Evolutionary conservation across 352 stramenopile species (phyloP), one percentile per base, ranked within the genome.

Genomic region (Pythium insidiosum): DNA sequence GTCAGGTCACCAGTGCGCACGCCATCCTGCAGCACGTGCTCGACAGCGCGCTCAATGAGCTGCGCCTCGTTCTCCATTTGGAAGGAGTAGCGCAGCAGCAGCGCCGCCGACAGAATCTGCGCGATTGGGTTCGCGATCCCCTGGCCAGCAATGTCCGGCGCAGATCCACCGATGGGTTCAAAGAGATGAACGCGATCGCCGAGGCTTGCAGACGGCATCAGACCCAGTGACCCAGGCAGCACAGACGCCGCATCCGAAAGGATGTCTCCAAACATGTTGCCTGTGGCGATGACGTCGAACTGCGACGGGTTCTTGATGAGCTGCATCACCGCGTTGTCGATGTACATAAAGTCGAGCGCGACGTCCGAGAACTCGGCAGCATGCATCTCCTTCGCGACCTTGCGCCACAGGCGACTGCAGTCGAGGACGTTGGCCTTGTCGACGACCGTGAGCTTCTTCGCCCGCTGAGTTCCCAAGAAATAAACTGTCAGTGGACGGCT

Each of bases 351-450:
- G 47, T 96, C 95, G 35, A 98, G 69, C 57, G 95, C 69, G 9
- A 99, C 86, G 21, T 98, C 74, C 1, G 90, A 77, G 68, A 96
- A 98, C 36, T 97, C 77, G 44, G 85, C 77, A n/a, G n/a, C n/a
- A 15, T 86, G 63, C 24, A 93, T 61, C 41, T 94, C 78, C 66
- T 95, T 96, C 40, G 90, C 82, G 18, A 96, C 87, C 52, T 95
- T 92, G 56, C 87, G 81, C 87, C 87, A 96, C 41, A 96, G 64
- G 22, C 80, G 80, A 47, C 77, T 90, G 52, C 97, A 96, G 70
- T 99, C 96, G 49, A 99, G 84, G 34, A 99, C 96, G 65, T 99
- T 99, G 50, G 96, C 96, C 77, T 99, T 99, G 78, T 99, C 96
- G 41, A 99, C 95, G 42, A 96, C 96, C 49, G 89, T 98, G 11